phyloP scores from a whole-genome alignment of 345 rosid species.

The Aquilaria malaccensis region DNA sequence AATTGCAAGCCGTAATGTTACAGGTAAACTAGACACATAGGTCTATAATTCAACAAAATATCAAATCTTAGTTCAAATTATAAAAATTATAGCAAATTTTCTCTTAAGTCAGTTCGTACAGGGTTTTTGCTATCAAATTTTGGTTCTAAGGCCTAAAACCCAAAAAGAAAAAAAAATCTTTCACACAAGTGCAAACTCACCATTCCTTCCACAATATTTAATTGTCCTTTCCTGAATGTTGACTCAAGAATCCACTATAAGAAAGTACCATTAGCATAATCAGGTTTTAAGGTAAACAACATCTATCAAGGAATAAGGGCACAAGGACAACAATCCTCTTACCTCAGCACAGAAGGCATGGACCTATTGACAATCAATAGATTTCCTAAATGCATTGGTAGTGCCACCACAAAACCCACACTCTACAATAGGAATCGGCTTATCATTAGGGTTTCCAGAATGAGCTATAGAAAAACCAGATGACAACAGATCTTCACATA shows the following conservation, averaged over 20 bases:
- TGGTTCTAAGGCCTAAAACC: too few species aligned
- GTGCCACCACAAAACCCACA: slow-evolving; percentile 85
- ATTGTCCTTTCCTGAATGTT: slow-evolving; percentile 90
- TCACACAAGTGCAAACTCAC: slow-evolving; percentile 38
- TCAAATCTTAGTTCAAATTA: too few species aligned
- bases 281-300: background rate
- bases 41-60: too few species aligned
- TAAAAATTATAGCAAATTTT: too few species aligned
- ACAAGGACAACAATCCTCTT: slow-evolving; percentile 6
- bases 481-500: slow-evolving; percentile 60
- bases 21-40: too few species aligned
- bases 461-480: slow-evolving; percentile 48
- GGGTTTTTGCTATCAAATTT: too few species aligned
- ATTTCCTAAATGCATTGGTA: slow-evolving; percentile 89
- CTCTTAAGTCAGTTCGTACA: too few species aligned
- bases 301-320: background rate
- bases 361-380: slow-evolving; percentile 67
- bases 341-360: slow-evolving; percentile 99
- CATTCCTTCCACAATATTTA: slow-evolving; percentile 80
- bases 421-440: slow-evolving; percentile 49
- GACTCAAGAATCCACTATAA: slow-evolving; percentile 92
- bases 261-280: slow-evolving; percentile 6
- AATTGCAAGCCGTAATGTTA: too few species aligned
- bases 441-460: slow-evolving; percentile 61
- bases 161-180: background rate